Evolutionary conservation across 306 rosid genomes (phyloP), one percentile per base, ranked within the genome.

Genomic region (Vigna hirtella): DNA sequence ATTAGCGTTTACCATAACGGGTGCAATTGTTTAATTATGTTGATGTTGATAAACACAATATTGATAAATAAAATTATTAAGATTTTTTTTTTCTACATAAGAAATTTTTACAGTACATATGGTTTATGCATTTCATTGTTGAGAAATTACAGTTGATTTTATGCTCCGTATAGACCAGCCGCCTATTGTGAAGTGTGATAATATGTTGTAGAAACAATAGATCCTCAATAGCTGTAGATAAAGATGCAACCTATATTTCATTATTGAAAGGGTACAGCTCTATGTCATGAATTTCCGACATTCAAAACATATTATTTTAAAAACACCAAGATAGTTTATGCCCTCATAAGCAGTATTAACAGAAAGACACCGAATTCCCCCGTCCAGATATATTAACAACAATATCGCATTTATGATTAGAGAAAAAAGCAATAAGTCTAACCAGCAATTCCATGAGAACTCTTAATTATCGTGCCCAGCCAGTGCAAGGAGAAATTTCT

Each of bases 401-500:
- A 43, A 34, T 26, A 57, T 13, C 9, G 14, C 17, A 24, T 13
- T 26, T 16, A 32, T 61, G 43, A 59, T 26, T 2, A 61, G 43
- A 61, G 67, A 38, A 61, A 38, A 61, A 61, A 14, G 43, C 12
- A 14, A 61, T 49, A 34, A 70, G 53, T 18, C 72, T 49, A 59
- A 68, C 13, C 67, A 38, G 52, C 61, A 36, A 77, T 12, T 24
- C 53, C 66, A n/a, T 9, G 80, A 66, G 45, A 57, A 36, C 65
- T 20, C 84, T 91, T 82, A 92, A 11, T 86, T 76, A 38, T 90
- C 84, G 51, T 77, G 86, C 67, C 97, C 97, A 66, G 87, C 32
- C 76, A 95, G 84, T 1, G 88, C 93, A 42, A 95, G 87, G 32
- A 93, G 97, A 79, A 95, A 52, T 57, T 72, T 88, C 93, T 87